A percentile compares a stretch with the other conserved stretches of the same genome.
Conservation (phyloP, 352 stramenopile species). For the Lagenidium sp. region DNA sequence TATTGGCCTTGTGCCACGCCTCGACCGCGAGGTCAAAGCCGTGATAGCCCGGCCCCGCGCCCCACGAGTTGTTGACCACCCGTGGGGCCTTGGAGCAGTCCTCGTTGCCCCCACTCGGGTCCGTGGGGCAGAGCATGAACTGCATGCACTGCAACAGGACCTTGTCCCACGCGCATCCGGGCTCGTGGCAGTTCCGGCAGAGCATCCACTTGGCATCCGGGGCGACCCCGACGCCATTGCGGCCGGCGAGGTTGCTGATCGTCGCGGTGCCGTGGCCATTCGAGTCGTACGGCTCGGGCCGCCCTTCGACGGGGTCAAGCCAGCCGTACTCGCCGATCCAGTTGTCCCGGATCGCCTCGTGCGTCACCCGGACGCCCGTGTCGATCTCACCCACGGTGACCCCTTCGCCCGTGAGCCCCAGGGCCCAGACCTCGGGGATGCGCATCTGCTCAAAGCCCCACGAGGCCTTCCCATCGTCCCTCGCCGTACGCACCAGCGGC, state of each 20-base stretch:
- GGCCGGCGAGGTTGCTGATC: constrained; percentile 17
- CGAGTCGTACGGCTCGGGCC: constrained; percentile 14
- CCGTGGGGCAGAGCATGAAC: constrained; percentile 15
- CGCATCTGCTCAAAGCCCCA: constrained; percentile 17
- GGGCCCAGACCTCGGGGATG: constrained; percentile 12
- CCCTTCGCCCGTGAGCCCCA: constrained; percentile 12
- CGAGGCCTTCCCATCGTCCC: neutral
- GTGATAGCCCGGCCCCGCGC: constrained; percentile 2
- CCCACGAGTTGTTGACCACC: constrained; percentile 31
- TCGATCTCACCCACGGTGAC: constrained; percentile 23
- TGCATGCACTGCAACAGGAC: constrained; percentile 17
- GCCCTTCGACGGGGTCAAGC: constrained; percentile 17
- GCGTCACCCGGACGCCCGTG: constrained; percentile 18
- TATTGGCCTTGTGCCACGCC: constrained; percentile 19
- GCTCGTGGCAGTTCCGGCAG: constrained; percentile 13
- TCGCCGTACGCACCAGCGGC: neutral
- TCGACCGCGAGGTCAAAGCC: constrained; percentile 17
- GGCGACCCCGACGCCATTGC: constrained; percentile 17
- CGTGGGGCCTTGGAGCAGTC: constrained; percentile 29
- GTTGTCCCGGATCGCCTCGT: constrained; percentile 6
- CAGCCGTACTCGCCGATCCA: constrained; percentile 11
- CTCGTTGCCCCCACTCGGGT: neutral
- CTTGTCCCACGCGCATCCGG: no score
- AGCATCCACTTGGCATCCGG: constrained; percentile 22
- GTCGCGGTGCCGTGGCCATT: constrained; percentile 27